A percentile compares a stretch with the other conserved stretches of the same genome.
phyloP scores from a whole-genome alignment of 1,284 basidiomycete species.

The Cutaneotrichosporon cyanovorans region DNA sequence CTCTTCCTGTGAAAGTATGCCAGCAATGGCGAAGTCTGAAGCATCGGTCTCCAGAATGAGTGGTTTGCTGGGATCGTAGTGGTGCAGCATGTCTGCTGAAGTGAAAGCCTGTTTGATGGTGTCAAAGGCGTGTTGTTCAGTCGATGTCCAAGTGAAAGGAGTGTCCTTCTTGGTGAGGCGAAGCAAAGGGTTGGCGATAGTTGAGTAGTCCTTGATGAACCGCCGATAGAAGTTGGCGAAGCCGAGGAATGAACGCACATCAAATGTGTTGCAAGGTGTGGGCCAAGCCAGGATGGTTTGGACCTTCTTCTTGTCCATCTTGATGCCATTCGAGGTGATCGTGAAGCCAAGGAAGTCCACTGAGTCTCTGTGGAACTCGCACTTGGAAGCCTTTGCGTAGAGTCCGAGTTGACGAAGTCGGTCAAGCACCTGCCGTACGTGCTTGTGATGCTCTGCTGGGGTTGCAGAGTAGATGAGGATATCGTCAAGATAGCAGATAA shows the following conservation, averaged over 20 bases:
- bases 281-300: conserved; percentile 46
- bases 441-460: conserved; percentile 36
- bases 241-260: conserved; percentile 43
- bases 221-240: conserved; percentile 46
- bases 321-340: neutral
- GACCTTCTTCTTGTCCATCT: conserved; percentile 42
- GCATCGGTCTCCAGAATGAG: conserved; percentile 7
- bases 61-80: conserved; percentile 1
- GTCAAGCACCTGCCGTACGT: conserved; percentile 40
- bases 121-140: neutral
- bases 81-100: neutral
- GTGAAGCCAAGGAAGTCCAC: conserved; percentile 31
- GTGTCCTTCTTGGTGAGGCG: conserved; percentile 17
- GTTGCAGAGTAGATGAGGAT: conserved; percentile 47
- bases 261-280: conserved; percentile 31
- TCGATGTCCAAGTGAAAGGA: conserved; percentile 13
- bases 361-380: conserved; percentile 34
- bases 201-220: conserved; percentile 45
- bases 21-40: conserved; percentile 8
- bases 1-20: conserved; percentile 11
- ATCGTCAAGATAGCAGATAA: conserved; percentile 44
- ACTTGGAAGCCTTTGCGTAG: conserved; percentile 46
- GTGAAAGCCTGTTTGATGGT: neutral
- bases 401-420: conserved; percentile 37
- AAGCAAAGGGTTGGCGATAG: conserved; percentile 33